These are phyloP conservation scores for Boletus pseudopeckii DNA, from an alignment of 768 basidiomycete genomes.

Conservation along the genomic window DNA sequence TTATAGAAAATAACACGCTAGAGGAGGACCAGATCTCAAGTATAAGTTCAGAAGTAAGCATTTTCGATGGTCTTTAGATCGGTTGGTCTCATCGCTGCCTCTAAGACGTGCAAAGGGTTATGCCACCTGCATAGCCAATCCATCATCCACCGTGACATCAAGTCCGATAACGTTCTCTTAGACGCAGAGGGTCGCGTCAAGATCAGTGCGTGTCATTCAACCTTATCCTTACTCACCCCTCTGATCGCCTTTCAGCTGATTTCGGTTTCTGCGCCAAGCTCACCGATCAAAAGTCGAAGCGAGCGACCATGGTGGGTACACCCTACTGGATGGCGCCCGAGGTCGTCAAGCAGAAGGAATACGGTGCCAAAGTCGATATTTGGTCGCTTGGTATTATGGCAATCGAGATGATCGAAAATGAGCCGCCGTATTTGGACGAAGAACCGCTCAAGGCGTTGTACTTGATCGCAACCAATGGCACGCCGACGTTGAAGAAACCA, in stretches of 20 bases:
- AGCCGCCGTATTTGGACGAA: conserved; percentile 93
- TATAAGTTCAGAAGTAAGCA: conserved; percentile 82
- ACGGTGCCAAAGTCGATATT: conserved; percentile 94
- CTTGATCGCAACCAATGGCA: conserved; percentile 96
- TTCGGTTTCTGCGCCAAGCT: conserved; percentile 97
- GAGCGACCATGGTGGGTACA: conserved; percentile 97
- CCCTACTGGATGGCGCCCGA: conserved; percentile 99
- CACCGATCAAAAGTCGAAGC: conserved; percentile 94
- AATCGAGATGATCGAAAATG: conserved; percentile 98
- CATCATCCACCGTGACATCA: conserved; percentile 97
- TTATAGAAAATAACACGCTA: conserved; percentile 94
- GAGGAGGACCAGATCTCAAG: conserved; percentile 94
- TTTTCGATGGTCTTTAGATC: conserved; percentile 1
- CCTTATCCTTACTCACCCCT: not conserved
- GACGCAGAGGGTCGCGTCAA: conserved; percentile 93
- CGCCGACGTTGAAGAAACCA: conserved; percentile 95
- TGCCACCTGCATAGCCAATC: conserved; percentile 90
- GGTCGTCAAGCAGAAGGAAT: conserved; percentile 95
- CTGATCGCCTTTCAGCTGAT: conserved; percentile 61
- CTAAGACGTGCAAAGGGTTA: conserved; percentile 90
- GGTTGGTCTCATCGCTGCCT: not conserved
- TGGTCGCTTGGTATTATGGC: conserved; percentile 99
- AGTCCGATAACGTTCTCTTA: conserved; percentile 92
- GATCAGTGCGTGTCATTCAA: conserved; percentile 69
- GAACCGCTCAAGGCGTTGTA: conserved; percentile 94